These are phyloP conservation scores for Sanghuangporus weigelae DNA, from an alignment of 1,284 basidiomycete genomes.

Conservation along the genomic window DNA sequence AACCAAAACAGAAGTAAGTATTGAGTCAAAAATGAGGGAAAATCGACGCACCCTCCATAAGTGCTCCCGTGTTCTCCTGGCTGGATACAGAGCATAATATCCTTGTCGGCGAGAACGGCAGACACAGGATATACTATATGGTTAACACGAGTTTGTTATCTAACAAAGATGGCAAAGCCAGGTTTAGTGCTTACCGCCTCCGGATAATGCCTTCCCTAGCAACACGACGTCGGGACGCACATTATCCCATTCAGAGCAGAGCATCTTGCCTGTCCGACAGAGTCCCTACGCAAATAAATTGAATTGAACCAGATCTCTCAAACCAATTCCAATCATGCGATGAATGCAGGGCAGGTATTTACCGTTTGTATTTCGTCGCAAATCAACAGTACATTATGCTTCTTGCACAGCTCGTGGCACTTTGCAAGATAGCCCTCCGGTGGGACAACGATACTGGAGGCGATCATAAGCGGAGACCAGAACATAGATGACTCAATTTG, in stretches of 20 bases:
- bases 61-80: conserved; percentile 99
- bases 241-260: conserved; percentile 84
- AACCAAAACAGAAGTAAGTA: neutral
- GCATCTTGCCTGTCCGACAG: conserved; percentile 81
- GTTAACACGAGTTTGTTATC: neutral
- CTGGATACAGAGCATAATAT: conserved; percentile 91
- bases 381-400: conserved; percentile 92
- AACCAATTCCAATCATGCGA: neutral
- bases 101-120: conserved; percentile 84
- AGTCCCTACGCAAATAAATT: conserved; percentile 50
- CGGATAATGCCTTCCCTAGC: conserved; percentile 93
- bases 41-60: conserved; percentile 71
- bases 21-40: neutral
- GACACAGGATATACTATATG: conserved; percentile 89
- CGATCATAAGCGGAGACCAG: conserved; percentile 8
- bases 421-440: conserved; percentile 82
- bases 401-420: conserved; percentile 82
- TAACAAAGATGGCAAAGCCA: neutral
- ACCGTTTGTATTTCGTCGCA: conserved; percentile 98
- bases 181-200: conserved; percentile 59
- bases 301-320: conserved; percentile 1
- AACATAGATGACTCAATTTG: neutral
- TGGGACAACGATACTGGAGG: conserved; percentile 81
- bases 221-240: conserved; percentile 92
- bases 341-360: conserved; percentile 20